Conservation (phyloP, 179 eudicot genomes). For the Corrigiola litoralis region DNA sequence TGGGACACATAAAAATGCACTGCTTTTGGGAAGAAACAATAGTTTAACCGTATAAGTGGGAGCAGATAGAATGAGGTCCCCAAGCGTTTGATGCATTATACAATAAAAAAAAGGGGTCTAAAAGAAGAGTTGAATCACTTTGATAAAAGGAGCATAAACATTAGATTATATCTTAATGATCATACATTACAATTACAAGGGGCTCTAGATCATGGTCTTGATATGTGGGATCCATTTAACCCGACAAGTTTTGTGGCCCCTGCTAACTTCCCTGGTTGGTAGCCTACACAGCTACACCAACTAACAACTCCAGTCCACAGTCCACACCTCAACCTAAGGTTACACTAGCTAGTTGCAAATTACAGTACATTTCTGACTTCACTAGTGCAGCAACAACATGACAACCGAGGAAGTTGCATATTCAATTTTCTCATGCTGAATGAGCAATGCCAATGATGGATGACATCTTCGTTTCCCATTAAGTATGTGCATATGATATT, state of each 20-base stretch:
- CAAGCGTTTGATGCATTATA: background rate
- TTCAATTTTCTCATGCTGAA: background rate
- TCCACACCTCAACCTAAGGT: background rate
- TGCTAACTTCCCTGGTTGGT: constrained; percentile 19
- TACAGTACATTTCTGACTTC: background rate
- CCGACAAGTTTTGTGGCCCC: constrained; percentile 17
- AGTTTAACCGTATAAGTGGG: constrained; percentile 18
- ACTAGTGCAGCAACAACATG: background rate
- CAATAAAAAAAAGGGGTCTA: background rate
- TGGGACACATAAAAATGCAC: background rate
- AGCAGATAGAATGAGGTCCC: constrained; percentile 21
- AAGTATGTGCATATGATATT: background rate
- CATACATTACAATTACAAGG: background rate
- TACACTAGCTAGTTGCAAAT: background rate
- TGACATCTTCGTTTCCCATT: background rate
- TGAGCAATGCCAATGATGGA: background rate
- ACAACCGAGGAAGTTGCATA: background rate
- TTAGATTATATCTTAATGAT: background rate
- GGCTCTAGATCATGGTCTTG: background rate
- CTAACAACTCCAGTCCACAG: constrained; percentile 3
- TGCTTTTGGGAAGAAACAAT: constrained; percentile 9
- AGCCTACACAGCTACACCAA: constrained; percentile 16
- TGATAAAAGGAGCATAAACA: background rate
- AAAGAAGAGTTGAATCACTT: background rate
- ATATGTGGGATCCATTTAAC: constrained; percentile 22